Base-by-base conservation (phyloP, 2,329 filamentous ascomycete genomes). In the Trichoderma atroviride region DNA sequence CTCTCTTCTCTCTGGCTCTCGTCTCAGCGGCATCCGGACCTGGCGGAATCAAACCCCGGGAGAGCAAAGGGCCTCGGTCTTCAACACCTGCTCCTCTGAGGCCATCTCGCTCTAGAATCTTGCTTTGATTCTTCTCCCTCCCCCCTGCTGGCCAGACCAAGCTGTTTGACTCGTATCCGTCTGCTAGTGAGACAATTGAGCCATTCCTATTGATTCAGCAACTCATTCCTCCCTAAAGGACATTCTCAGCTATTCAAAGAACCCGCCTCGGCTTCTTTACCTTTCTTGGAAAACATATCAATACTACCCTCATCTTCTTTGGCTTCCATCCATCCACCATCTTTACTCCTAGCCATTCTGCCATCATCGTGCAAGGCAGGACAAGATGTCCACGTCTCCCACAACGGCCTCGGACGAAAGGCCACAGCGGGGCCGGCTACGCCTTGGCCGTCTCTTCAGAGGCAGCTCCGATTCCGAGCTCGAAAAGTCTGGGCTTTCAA, bases 401-500 rank as follows among this genome's bases (percentile, higher is more conserved):
- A 22, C 24, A n/a, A 66, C 67, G 68, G 68, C 68, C 24, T 37
- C 55, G 14, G 37, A 59, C 19, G 68, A 47, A 5, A 16, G 22
- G 7, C 24, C 68, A 10, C 40, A 47, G 33, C 61, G 52, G 43
- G 52, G 69, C 58, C 29, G 58, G n/a, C 60, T 53, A 58, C 40
- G 52, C 24, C 31, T 70, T 19, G 66, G 65, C 40, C 64, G 59
- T 50, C 29, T 58, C 5, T 69, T 69, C 19, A 43, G 53, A n/a
- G 59, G 59, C 47, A 62, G 27, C 1, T 1, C 24, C 5, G 27
- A 57, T 27, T 5, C 22, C 6, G 52, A 55, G 11, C 10, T 19
- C n/a, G 22, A 53, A 59, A 63, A 70, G 19, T 5, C 35, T 3
- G 64, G 69, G 11, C 63, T 64, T 65, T 76, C 82, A 7, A 85